A percentile compares a stretch with the other conserved stretches of the same genome.
These are phyloP conservation scores for Corymbia citriodora DNA, from an alignment of 441 rosid species.

Conservation along the genomic window DNA sequence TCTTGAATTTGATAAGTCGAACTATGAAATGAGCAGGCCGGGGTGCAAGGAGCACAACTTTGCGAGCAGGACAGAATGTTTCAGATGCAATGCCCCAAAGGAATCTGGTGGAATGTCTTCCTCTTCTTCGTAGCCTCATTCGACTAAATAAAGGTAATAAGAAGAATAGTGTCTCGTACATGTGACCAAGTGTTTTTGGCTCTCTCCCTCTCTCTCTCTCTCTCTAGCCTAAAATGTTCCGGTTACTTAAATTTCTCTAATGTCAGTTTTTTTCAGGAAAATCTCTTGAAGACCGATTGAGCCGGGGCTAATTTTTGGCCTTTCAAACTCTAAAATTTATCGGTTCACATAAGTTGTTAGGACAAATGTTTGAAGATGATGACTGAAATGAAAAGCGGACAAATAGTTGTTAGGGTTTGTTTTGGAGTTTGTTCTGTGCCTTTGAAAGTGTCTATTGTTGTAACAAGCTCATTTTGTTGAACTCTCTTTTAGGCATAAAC, in stretches of 20 bases:
- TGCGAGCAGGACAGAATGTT: conserved; percentile 15
- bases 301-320: neutral
- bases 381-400: neutral
- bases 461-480: neutral
- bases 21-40: neutral
- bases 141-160: neutral
- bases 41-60: conserved; percentile 17
- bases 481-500: neutral
- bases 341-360: neutral
- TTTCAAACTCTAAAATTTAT: neutral
- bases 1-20: neutral
- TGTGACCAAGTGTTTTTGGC: neutral
- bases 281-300: neutral
- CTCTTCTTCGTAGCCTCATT: neutral
- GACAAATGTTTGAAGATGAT: neutral
- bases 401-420: neutral
- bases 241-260: neutral
- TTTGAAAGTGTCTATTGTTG: neutral
- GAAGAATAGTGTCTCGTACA: neutral
- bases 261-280: neutral
- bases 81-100: conserved; percentile 7
- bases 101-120: neutral
- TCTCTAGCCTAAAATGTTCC: neutral
- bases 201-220: neutral
- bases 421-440: neutral